Evolutionary conservation across 164 flowering plant genomes (phyloP), one percentile per base, ranked within the genome.

Genomic region (Echeveria elegans): DNA sequence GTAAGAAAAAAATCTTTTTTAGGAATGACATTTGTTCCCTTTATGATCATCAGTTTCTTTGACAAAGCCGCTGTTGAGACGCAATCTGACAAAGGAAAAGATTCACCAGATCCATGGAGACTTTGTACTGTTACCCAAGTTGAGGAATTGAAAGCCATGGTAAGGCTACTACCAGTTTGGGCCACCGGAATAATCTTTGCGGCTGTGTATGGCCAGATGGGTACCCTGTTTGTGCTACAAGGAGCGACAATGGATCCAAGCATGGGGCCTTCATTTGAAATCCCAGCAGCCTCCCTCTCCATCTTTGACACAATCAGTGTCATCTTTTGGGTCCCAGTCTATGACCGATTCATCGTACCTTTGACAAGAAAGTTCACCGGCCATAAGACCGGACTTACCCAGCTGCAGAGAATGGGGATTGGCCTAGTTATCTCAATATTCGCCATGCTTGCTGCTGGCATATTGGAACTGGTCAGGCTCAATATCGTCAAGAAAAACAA

Each of bases 121-220:
- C 86, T 86, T 21, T 84, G 91, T 81, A 79, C 91, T 12, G 85
- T 86, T 0, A 84, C 90, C 5, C 89, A 87, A 75, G 86, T 87
- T 14, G 92, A 87, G 78, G 92, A 86, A 73, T 78, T 85, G n/a
- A 87, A 87, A 68, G 76, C 80, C 15, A 65, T 87, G 24, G 59
- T 86, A 14, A 63, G 89, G 19, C 26, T 86, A 70, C 87, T 86
- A 26, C 92, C 92, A 0, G 67, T 86, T 58, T 84, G 86, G 91
- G 87, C 91, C 32, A 79, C 86, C 0, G 88, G 85, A 23, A 86
- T 86, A 37, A 65, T 83, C 50, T 79, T 86, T 9, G 63, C 89
- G 1, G 67, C 86, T 0, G 89, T 85, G 5, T 85, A 83, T 62
- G 72, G 77, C 37, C 92, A 86, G 62, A 86, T 86, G 87, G 60